Evolutionary conservation across 768 basidiomycete species (phyloP), one percentile per base, ranked within the genome.

Genomic region (Sutorius australiensis): DNA sequence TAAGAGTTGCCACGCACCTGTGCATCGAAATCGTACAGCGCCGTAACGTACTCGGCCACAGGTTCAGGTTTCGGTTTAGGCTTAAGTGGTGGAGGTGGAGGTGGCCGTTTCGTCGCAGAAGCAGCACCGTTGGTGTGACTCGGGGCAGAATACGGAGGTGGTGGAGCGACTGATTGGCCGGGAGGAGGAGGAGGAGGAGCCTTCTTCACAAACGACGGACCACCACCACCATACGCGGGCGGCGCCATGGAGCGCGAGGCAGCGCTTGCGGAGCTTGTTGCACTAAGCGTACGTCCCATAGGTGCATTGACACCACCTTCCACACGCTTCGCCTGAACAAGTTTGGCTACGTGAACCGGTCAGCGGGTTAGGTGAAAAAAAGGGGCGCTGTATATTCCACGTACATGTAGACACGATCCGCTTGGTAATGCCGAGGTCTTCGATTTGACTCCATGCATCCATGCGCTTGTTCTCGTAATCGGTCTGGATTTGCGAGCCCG

Each of bases 21-120:
- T 17, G 97, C 92, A 33, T 77, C 79, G 67, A 95, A 99, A 69
- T 99, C 97, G 66, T 97, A 99, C 64, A 98, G 66, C 30, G 97
- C 97, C 10, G 91, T 87, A 24, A 94, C 93, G 63, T 92, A 93
- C 68, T 85, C 80, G 3, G 78, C 72, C 46, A 74, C 74, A 2
- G 81, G 81, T 30, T 77, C 75, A 8, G 79, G 75, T 68, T 88
- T 90, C 6, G 91, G 91, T 67, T 93, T 95, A 1, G 91, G 83
- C 72, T 93, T 95, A 61, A 94, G 66, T 2, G 93, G 87, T 8
- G 95, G 95, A 0, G 95, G 95, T 0, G 95, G 95, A 0, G 95
- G 94, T 0, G 95, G 90, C 1, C 87, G 83, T 62, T 86, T 81
- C 72, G 80, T 75, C 6, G 72, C 38, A 2, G 78, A 77, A 33